Percentiles rank a stretch among this genome's conserved stretches.
Conservation (phyloP, 768 basidiomycete species). For the Lentinula sp. region DNA sequence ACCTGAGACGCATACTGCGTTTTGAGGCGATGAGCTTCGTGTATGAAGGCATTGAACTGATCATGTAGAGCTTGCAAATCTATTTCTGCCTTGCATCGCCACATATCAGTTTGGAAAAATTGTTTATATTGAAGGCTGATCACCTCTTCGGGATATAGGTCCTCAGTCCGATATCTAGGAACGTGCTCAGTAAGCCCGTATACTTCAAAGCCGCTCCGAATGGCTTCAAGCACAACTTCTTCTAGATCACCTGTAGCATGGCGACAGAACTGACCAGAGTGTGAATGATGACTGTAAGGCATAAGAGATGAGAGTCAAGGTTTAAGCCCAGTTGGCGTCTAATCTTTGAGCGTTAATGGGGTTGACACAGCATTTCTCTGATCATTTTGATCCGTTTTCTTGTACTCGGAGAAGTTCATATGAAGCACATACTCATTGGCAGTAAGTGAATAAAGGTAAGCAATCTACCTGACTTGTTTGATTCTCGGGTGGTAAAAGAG, state of each 20-base stretch:
- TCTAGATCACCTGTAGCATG: slow-evolving; percentile 81
- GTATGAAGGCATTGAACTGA: slow-evolving; percentile 71
- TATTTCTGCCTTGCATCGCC: slow-evolving; percentile 43
- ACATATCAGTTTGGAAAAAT: slow-evolving; percentile 11
- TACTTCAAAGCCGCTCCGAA: slow-evolving; percentile 67
- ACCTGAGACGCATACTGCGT: slow-evolving; percentile 55
- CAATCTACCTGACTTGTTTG: too few relatives aligned
- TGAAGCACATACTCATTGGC: too few relatives aligned
- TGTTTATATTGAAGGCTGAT: slow-evolving; percentile 12
- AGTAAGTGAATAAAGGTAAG: too few relatives aligned
- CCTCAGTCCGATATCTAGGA: slow-evolving; percentile 73
- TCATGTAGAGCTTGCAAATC: slow-evolving; percentile 41
- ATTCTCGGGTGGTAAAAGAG: too few relatives aligned
- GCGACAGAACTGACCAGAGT: slow-evolving; percentile 91
- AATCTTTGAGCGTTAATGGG: background rate
- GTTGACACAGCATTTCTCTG: background rate
- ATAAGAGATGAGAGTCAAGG: slow-evolving; percentile 17
- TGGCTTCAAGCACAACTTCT: slow-evolving; percentile 76
- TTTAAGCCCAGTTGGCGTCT: background rate
- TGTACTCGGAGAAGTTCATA: too few relatives aligned
- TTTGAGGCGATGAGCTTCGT: slow-evolving; percentile 77
- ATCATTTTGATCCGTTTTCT: background rate
- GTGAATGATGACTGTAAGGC: slow-evolving; percentile 78
- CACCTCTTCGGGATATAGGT: slow-evolving; percentile 97
- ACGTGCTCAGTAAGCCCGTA: slow-evolving; percentile 93